Evolutionary conservation across 257 asterid genomes (phyloP), one percentile per base, ranked within the genome.

Genomic region (Salvia splendens): DNA sequence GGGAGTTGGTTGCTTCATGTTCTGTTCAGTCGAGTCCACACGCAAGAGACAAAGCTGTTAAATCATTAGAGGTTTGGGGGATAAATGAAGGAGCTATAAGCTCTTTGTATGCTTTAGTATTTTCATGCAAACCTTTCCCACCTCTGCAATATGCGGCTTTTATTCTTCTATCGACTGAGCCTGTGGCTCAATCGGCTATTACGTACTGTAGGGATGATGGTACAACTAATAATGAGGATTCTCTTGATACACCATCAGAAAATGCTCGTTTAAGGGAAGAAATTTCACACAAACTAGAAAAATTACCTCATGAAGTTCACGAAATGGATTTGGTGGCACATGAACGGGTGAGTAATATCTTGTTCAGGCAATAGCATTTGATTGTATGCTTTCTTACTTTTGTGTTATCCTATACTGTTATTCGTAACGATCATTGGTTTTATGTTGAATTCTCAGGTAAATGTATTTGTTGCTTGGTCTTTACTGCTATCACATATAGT

Each of bases 31-130:
- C 96, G 68, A 88, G 96, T 80, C 63, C 89, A 74, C 85, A 76
- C 28, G 96, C 96, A 62, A 91, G 95, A 81, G 96, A 84, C 71
- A 94, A 87, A 81, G 99, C 99, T 16, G 73, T 82, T 68, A 94
- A 87, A 78, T 84, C 99, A 49, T 69, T 91, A 65, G 96, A 91
- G 72, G 82, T 91, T 73, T 94, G 99, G 99, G 97, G 96, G 62
- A 81, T 94, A 56, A 85, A 86, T 78, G 86, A 85, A 84, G 99
- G 99, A 77, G 84, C 95, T 46, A 78, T 89, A 71, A 79, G 83
- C 78, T 86, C 97, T 46, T 82, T 91, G 69, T 94, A 85, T 80
- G 89, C 95, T 41, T 72, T 94, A 63, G 74, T 94, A 61, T 94
- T 91, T 78, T 91, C 97, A 45, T 59, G 85, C 80, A 65, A 77